phyloP scores from a whole-genome alignment of 2,329 filamentous ascomycete species.

The Cladophialophora chaetospira region DNA sequence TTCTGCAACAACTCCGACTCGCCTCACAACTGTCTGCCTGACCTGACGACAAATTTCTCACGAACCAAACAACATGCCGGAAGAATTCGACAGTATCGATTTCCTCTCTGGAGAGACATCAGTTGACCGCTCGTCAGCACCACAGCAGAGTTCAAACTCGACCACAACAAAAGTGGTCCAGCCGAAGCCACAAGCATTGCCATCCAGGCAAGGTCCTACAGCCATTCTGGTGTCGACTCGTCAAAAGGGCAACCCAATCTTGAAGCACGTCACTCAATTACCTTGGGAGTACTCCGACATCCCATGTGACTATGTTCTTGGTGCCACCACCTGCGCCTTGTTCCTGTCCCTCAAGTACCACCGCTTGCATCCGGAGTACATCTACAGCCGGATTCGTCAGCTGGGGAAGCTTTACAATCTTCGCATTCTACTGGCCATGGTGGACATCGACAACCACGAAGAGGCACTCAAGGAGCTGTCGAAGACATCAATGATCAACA shows the following conservation, averaged over 20 bases:
- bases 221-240: conserved; percentile 87
- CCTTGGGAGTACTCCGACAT: conserved; percentile 98
- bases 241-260: conserved; percentile 92
- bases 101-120: conserved; percentile 41
- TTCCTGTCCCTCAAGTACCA: conserved; percentile 97
- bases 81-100: conserved; percentile 52
- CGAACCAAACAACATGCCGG: conserved; percentile 42
- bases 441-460: conserved; percentile 94
- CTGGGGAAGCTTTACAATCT: conserved; percentile 84
- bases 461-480: conserved; percentile 85
- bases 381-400: conserved; percentile 86
- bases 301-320: conserved; percentile 89
- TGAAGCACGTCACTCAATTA: conserved; percentile 77
- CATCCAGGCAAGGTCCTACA: conserved; percentile 66
- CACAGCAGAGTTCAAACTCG: conserved; percentile 35
- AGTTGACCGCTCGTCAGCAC: conserved; percentile 47
- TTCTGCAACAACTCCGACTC: too few relatives aligned
- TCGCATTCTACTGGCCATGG: conserved; percentile 83
- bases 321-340: conserved; percentile 82
- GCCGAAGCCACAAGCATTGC: conserved; percentile 83
- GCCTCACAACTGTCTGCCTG: not conserved
- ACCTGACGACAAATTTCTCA: not conserved
- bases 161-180: conserved; percentile 65
- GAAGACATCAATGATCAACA: conserved; percentile 90
- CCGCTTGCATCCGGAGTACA: conserved; percentile 94